These are phyloP conservation scores for Candida dubliniensis DNA, from an alignment of 1,139 yeast species.

Conservation along the genomic window DNA sequence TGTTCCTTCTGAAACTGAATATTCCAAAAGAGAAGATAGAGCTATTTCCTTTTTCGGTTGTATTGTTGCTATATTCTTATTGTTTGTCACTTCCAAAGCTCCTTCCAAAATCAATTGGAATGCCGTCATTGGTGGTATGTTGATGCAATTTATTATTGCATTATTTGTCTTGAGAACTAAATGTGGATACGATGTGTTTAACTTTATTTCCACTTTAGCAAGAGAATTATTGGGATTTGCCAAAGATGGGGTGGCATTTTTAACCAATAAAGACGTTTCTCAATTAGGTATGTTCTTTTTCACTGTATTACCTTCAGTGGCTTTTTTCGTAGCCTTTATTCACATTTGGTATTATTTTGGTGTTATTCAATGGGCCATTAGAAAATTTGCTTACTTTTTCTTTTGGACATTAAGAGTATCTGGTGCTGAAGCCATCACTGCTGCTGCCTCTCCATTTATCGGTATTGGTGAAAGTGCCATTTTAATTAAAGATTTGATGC, in stretches of 20 bases:
- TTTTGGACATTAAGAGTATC: conserved; percentile 62
- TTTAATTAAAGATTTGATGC: conserved; percentile 61
- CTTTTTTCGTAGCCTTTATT: conserved; percentile 64
- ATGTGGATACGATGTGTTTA: conserved; percentile 63
- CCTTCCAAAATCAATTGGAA: conserved; percentile 55
- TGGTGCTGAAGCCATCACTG: conserved; percentile 70
- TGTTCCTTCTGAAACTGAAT: conserved; percentile 51
- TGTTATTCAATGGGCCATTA: conserved; percentile 60
- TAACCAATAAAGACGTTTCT: conserved; percentile 45
- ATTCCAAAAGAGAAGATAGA: conserved; percentile 52
- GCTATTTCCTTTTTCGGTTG: conserved; percentile 62
- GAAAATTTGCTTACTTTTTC: conserved; percentile 59
- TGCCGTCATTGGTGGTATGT: conserved; percentile 61
- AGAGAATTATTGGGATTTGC: conserved; percentile 63
- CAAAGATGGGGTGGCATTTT: conserved; percentile 61
- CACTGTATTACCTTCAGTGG: conserved; percentile 61
- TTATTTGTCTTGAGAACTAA: conserved; percentile 62
- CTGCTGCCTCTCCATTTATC: conserved; percentile 69
- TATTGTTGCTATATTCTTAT: conserved; percentile 46
- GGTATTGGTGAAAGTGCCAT: conserved; percentile 72
- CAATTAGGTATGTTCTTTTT: conserved; percentile 52
- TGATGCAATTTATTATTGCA: conserved; percentile 63
- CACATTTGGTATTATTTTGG: conserved; percentile 65
- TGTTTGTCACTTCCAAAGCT: conserved; percentile 50
- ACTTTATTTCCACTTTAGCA: conserved; percentile 61